phyloP scores from a whole-genome alignment of 441 rosid species.

The Populus tomentosa region DNA sequence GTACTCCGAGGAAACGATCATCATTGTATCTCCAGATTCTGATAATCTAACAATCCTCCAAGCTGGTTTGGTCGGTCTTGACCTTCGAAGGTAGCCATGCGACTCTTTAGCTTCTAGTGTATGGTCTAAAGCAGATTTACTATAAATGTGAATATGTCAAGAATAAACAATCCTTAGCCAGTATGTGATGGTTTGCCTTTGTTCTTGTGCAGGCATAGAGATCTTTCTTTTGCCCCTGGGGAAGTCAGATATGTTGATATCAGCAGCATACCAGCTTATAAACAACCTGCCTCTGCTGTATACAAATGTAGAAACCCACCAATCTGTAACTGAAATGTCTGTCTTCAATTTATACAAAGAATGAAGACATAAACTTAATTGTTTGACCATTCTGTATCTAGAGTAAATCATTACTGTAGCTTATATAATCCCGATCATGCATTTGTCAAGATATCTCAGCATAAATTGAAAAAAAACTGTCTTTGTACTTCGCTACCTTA shows the following conservation, averaged over 20 bases:
- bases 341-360: neutral
- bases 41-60: slow-evolving; percentile 81
- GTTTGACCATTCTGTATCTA: neutral
- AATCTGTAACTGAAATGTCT: slow-evolving; percentile 43
- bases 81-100: slow-evolving; percentile 57
- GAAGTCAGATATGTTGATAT: slow-evolving; percentile 74
- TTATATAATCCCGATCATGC: neutral
- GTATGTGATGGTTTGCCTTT: neutral
- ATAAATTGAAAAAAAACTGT: neutral
- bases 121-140: neutral
- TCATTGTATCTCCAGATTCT: slow-evolving; percentile 89
- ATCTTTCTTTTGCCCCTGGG: slow-evolving; percentile 71
- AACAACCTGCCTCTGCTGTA: slow-evolving; percentile 80
- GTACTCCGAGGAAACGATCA: slow-evolving; percentile 66
- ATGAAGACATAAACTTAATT: neutral
- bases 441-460: neutral
- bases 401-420: neutral
- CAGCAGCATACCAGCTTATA: slow-evolving; percentile 62
- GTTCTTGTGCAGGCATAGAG: slow-evolving; percentile 55
- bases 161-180: neutral
- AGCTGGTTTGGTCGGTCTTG: slow-evolving; percentile 82
- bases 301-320: slow-evolving; percentile 85
- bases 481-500: neutral
- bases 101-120: neutral
- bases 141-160: neutral